A percentile compares a stretch with the other conserved stretches of the same genome.
Evolutionary conservation across 257 asterid species (phyloP).

Genomic region (Solanum infundibuliforme): DNA sequence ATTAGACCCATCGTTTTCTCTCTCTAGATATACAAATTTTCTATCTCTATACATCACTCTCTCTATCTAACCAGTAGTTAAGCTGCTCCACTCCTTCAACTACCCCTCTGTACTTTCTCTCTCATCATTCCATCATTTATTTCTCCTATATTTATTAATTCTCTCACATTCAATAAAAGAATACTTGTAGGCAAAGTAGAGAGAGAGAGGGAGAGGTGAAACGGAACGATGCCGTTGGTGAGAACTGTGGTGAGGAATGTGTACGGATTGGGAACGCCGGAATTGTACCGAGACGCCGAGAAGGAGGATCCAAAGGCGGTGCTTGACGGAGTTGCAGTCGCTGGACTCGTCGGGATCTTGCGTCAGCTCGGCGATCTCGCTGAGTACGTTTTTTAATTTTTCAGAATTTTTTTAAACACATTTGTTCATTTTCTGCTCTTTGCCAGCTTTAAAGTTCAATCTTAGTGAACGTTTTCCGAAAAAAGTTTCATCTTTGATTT

Average conservation of each 20-base stretch:
- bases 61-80: slow-evolving; percentile 20
- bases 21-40: slow-evolving; percentile 4
- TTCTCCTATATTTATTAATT: slow-evolving; percentile 13
- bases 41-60: neutral
- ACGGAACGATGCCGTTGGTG: slow-evolving; percentile 62
- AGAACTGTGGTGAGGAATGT: slow-evolving; percentile 69
- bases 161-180: slow-evolving; percentile 5
- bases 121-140: slow-evolving; percentile 22
- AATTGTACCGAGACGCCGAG: slow-evolving; percentile 37
- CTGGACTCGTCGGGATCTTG: slow-evolving; percentile 81
- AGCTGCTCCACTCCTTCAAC: slow-evolving; percentile 37
- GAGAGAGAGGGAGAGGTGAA: neutral
- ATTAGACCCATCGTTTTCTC: slow-evolving; percentile 2
- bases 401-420: neutral
- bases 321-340: slow-evolving; percentile 73
- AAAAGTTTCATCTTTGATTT: neutral
- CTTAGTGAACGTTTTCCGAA: neutral
- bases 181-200: neutral
- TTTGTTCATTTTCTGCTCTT: neutral
- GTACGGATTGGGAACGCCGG: slow-evolving; percentile 75
- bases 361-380: slow-evolving; percentile 97
- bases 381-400: slow-evolving; percentile 37
- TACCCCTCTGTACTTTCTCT: slow-evolving; percentile 13
- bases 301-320: slow-evolving; percentile 77
- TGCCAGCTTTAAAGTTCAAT: neutral